phyloP scores from a whole-genome alignment of 1,284 basidiomycete species.

The Testicularia cyperi region DNA sequence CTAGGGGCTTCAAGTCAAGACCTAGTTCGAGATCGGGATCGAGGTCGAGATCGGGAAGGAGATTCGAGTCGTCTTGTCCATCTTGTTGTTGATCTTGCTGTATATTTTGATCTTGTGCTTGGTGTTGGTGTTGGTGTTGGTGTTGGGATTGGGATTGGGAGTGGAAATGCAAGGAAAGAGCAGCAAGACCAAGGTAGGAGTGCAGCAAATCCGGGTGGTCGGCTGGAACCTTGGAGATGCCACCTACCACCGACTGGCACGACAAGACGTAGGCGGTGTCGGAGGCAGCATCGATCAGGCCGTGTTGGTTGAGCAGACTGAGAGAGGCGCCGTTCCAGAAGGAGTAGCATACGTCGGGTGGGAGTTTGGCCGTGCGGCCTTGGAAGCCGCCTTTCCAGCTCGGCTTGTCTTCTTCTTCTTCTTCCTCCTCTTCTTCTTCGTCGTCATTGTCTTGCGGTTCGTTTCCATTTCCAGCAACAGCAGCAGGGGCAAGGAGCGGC shows the following conservation, averaged over 20 bases:
- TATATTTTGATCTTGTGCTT: too few species aligned
- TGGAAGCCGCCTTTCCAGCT: slow-evolving; percentile 37
- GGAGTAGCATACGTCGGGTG: slow-evolving; percentile 54
- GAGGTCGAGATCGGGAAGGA: too few species aligned
- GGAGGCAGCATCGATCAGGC: slow-evolving; percentile 21
- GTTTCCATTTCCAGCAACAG: neutral
- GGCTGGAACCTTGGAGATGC: slow-evolving; percentile 48
- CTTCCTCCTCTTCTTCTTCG: slow-evolving; percentile 3
- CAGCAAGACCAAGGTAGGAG: slow-evolving; percentile 51
- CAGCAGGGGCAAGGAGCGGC: neutral
- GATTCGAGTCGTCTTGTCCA: too few species aligned
- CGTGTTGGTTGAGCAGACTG: slow-evolving; percentile 30
- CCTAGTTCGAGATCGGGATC: too few species aligned
- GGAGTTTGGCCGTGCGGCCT: slow-evolving; percentile 36
- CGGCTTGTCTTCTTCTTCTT: slow-evolving; percentile 3
- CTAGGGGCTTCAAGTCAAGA: too few species aligned
- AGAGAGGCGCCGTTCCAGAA: slow-evolving; percentile 57
- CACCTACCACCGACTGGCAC: slow-evolving; percentile 47
- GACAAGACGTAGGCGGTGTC: slow-evolving; percentile 46
- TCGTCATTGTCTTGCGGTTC: neutral
- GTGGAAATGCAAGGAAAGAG: slow-evolving; percentile 38
- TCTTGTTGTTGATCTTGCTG: too few species aligned
- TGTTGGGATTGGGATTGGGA: neutral
- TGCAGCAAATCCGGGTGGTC: slow-evolving; percentile 55
- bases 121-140: too few species aligned